These are phyloP conservation scores for Euphorbia schlechtendalii DNA, from an alignment of 441 rosid species.

Conservation along the genomic window DNA sequence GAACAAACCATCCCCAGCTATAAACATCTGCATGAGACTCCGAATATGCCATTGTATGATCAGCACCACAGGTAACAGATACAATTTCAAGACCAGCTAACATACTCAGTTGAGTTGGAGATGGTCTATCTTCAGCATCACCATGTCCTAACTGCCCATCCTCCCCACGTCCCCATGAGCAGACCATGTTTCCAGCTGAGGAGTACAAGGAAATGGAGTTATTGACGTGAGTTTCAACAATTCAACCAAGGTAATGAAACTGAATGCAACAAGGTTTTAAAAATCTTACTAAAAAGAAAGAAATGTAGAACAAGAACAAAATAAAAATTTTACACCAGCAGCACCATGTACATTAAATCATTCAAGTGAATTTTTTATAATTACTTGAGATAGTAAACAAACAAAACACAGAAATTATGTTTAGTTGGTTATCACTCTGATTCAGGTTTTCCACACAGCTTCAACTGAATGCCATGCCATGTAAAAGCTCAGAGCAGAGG, in stretches of 20 bases:
- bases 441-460: not conserved
- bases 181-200: constrained; percentile 82
- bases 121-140: constrained; percentile 80
- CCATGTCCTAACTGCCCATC: constrained; percentile 99
- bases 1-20: constrained; percentile 97
- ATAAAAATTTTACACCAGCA: not conserved
- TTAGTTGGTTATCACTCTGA: not conserved
- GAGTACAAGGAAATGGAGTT: constrained; percentile 9
- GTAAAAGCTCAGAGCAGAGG: not conserved
- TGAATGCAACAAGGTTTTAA: not conserved
- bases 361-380: not conserved
- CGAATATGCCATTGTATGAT: constrained; percentile 86
- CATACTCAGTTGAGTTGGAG: constrained; percentile 71
- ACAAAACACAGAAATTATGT: not conserved
- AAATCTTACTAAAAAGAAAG: not conserved
- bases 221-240: constrained; percentile 2
- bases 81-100: constrained; percentile 56
- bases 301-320: not conserved
- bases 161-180: constrained; percentile 98
- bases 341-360: not conserved
- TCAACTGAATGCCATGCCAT: not conserved
- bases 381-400: not conserved
- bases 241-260: not conserved
- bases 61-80: constrained; percentile 90
- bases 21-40: constrained; percentile 52